Percentiles rank a stretch among this genome's conserved stretches.
These are phyloP conservation scores for Ceratobasidium theobromae DNA, from an alignment of 1,284 basidiomycete genomes.

Conservation along the genomic window DNA sequence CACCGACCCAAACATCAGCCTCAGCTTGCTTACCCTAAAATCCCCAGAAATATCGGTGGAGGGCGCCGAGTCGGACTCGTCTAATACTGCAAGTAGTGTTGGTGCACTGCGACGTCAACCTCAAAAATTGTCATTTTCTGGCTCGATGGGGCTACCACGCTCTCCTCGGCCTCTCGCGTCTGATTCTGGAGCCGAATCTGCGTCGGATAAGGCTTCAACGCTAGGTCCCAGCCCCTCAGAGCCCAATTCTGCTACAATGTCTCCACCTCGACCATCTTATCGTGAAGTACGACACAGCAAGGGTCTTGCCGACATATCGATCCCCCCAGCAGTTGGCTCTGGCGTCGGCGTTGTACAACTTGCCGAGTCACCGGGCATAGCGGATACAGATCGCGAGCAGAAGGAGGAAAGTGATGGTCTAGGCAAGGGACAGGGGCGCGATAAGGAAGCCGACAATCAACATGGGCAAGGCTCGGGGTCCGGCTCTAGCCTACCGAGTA, in stretches of 20 bases:
- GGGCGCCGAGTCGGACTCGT: conserved; percentile 13
- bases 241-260: background rate
- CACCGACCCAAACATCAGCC: conserved; percentile 12
- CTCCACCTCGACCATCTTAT: conserved; percentile 24
- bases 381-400: background rate
- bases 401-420: background rate
- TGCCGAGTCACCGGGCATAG: background rate
- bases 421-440: background rate
- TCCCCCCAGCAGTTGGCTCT: conserved; percentile 2
- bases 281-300: conserved; percentile 29
- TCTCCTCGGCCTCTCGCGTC: conserved; percentile 17
- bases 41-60: background rate
- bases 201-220: background rate
- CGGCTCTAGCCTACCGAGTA: conserved; percentile 6
- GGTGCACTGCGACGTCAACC: background rate
- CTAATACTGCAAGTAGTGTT: background rate
- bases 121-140: conserved; percentile 25
- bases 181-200: background rate
- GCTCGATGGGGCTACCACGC: conserved; percentile 26
- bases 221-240: background rate
- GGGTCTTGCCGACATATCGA: conserved; percentile 27
- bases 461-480: conserved; percentile 14
- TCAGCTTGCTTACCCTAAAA: no score
- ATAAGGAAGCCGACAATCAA: background rate
- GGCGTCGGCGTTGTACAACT: conserved; percentile 15